phyloP scores from a whole-genome alignment of 352 stramenopile species.

The Pythium grandisporangium region DNA sequence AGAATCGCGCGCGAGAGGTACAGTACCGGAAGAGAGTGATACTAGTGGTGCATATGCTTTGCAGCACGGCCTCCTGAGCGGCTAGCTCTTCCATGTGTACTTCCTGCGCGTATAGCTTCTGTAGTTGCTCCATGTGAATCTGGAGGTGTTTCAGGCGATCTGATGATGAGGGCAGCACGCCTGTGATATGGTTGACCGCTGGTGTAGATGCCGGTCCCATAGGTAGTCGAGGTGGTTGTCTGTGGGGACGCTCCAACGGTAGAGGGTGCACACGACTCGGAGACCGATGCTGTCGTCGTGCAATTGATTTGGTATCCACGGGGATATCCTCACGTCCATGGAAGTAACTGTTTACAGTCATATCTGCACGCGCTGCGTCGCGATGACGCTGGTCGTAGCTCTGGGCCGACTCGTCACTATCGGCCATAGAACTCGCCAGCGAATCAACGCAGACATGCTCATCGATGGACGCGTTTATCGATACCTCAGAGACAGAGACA shows the following conservation, averaged over 20 bases:
- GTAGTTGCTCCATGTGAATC: conserved; percentile 41
- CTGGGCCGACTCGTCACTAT: too few relatives aligned
- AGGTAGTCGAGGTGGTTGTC: too few relatives aligned
- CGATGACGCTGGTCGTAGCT: too few relatives aligned
- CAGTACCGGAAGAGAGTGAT: conserved; percentile 35
- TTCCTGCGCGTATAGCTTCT: conserved; percentile 32
- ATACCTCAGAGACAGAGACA: too few relatives aligned
- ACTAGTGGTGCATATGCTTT: conserved; percentile 31
- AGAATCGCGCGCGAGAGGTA: conserved; percentile 20
- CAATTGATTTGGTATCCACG: too few relatives aligned
- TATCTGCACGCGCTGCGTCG: too few relatives aligned
- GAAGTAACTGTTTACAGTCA: too few relatives aligned
- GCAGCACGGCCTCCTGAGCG: conserved; percentile 19
- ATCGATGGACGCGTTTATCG: too few relatives aligned
- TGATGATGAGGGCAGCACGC: conserved; percentile 5
- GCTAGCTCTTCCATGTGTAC: conserved; percentile 35
- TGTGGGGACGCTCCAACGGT: neutral
- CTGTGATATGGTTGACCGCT: conserved; percentile 4
- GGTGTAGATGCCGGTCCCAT: conserved; percentile 1
- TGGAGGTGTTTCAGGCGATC: conserved; percentile 29
- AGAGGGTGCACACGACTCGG: neutral
- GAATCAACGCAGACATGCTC: too few relatives aligned
- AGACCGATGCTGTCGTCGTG: neutral
- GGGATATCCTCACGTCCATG: too few relatives aligned
- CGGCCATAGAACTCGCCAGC: too few relatives aligned